Base-by-base conservation (phyloP, 805 yeast genomes). In the Starmerella roubikii region DNA sequence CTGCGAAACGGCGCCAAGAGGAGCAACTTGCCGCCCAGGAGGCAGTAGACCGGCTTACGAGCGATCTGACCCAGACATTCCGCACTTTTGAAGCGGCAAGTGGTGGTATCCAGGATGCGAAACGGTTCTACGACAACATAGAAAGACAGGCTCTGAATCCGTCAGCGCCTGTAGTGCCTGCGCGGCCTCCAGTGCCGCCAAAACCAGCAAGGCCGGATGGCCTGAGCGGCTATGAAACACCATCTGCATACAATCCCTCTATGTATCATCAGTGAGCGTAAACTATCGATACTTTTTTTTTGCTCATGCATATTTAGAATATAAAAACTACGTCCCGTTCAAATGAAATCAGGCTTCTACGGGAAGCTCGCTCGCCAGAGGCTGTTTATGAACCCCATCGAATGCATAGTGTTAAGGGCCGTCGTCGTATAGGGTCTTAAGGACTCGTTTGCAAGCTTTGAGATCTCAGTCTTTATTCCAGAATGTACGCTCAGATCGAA, bases 51-150 rank as follows among this genome's bases (percentile, higher is more conserved):
- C 54, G 50, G 25, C 58, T 63, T 48, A 66, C 66, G 35, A 62
- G 59, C 5, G 60, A 63, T 33, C 61, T 70, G 40, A 56, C 68
- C 37, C 54, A 59, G 6, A 76, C 84, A 1, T 69, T 67, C 49
- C 64, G 68, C 7, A 60, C 62, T 16, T 84, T 86, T 76, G 64
- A 64, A 27, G 67, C 68, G 13, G 77, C 75, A 48, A 56, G 62
- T 11, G 61, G 61, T 6, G 94, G 93, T 5, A 55, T 72, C 39
- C 57, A 61, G 13, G 75, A 72, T 46, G 93, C 93, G 0, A 49
- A 59, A 9, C 66, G 60, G 10, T 81, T 83, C 53, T 88, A 88
- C 56, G 58, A 61, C 7, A 69, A 72, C 40, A 58, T 74, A 24
- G 55, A 59, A 28, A 52, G 51, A 15, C 64, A 62, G 48, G 63